Base-by-base conservation (phyloP, 306 rosid species). In the Sicyos baderoa region DNA sequence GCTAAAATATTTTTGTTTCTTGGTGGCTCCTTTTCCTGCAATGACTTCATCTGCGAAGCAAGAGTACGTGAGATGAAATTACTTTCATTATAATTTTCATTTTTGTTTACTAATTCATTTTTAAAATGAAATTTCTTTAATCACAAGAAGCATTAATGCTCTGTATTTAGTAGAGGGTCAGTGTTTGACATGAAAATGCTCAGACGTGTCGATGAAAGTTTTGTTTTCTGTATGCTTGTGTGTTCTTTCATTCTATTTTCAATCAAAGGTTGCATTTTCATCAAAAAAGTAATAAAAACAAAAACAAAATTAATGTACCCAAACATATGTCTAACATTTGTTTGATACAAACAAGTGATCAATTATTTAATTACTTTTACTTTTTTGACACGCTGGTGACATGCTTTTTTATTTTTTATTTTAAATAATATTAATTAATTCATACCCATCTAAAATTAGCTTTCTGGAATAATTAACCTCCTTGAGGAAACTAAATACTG, bases 1-100 rank as follows among this genome's bases (percentile, higher is more conserved):
- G 69, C 17, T 18, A 17, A 63, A 42, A 17, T 63, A 18, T 35
- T 59, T 29, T 59, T 15, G 65, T 59, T 63, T 63, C 51, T 63
- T 63, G 54, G 16, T 60, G 48, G 47, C 48, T 60, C 48, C 47
- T 60, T 29, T 60, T 60, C 48, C 18, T 60, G 7, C 6, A 57
- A 57, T 13, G 16, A 13, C 18, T 57, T 13, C 40, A 23, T 12
- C 63, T 57, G 63, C 25, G 63, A 25, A 57, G 63, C 4, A 27
- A 57, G 40, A 25, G 15, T 22, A 25, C 63, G 6, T 16, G 54
- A 25, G 18, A 21, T 11, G 32, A 54, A 54, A 19, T 9, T 19
- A 56, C 62, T 56, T 25, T 9, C 68, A 6, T 61, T 37, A 61
- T 35, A 61, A 35, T 61, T 32, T 17, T 61, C 48, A 60, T 16